Evolutionary conservation across 768 basidiomycete species (phyloP).

Genomic region (Phaeotremella skinneri): DNA sequence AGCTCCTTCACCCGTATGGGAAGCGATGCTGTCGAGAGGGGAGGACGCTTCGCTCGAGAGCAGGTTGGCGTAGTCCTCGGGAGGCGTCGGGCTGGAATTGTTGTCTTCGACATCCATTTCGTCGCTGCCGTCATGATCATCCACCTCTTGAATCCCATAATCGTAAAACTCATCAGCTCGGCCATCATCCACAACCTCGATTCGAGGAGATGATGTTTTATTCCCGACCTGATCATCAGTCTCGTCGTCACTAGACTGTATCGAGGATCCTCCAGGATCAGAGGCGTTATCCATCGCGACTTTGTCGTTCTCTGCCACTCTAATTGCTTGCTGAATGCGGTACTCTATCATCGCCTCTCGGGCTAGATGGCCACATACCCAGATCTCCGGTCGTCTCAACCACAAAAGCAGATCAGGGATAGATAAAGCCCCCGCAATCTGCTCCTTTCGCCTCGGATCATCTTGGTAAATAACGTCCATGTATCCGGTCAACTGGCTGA

Average conservation of each 20-base stretch:
- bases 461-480: conserved; percentile 2
- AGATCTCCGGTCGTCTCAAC: conserved; percentile 4
- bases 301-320: conserved; percentile 2
- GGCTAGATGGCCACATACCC: not conserved
- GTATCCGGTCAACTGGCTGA: not conserved
- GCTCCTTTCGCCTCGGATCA: conserved; percentile 8
- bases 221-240: not conserved
- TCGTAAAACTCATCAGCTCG: not conserved
- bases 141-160: conserved; percentile 14
- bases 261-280: not conserved
- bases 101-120: not conserved
- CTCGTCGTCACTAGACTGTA: not conserved
- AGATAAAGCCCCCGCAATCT: not conserved
- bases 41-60: too few relatives aligned
- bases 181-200: conserved; percentile 12
- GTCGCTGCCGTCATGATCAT: not conserved
- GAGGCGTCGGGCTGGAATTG: not conserved
- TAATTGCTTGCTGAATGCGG: conserved; percentile 4
- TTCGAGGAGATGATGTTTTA: conserved; percentile 2
- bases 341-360: not conserved
- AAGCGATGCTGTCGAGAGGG: too few relatives aligned
- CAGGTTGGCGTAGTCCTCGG: not conserved
- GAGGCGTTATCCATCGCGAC: not conserved
- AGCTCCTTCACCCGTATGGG: too few relatives aligned
- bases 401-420: conserved; percentile 4